Evolutionary conservation across 768 basidiomycete genomes (phyloP), one percentile per base, ranked within the genome.

Genomic region (Mycena vitilis): DNA sequence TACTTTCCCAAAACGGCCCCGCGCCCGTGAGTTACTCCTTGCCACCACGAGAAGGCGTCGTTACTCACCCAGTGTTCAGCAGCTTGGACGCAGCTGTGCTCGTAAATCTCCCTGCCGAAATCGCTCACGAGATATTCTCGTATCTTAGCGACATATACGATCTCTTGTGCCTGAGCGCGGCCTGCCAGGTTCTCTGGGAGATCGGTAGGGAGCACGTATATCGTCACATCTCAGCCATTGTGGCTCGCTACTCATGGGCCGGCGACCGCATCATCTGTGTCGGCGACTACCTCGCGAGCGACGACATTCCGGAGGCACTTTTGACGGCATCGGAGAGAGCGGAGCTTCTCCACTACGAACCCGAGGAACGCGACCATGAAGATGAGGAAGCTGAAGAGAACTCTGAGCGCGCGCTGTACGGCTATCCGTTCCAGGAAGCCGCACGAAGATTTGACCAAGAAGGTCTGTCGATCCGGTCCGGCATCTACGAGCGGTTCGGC

Each of bases 261-360:
- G 63, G 63, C 16, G 66, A 74, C 48, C 72, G 76, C 8, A 68
- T 76, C 52, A 72, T 76, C 16, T 73, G 69, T 63, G 15, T 73
- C 42, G 70, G 73, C 3, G 72, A 74, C 48, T 70, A 73, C 15
- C 57, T 66, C 7, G 0, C 38, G 12, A 37, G 25, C 6, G 52
- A 60, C 0, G 65, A 71, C 34, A 54, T 66, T 36, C 74, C 73
- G 1, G 54, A 49, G 12, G 42, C 42, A 10, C 9, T 63, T 22
- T 25, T 57, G 23, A 30, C 66, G 13, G 36, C 54, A 12, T 45
- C 37, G 9, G 60, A 67, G 22, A 5, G 5, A n/a, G 37, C 23
- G 20, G 53, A 67, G 37, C 40, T 62, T 54, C 2, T 36, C 20
- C 45, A 8, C 16, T 8, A n/a, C n/a, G n/a, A n/a, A n/a, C n/a